Conservation (phyloP, 192 early-diverging fungal species). For the Linnemannia hyalina region DNA sequence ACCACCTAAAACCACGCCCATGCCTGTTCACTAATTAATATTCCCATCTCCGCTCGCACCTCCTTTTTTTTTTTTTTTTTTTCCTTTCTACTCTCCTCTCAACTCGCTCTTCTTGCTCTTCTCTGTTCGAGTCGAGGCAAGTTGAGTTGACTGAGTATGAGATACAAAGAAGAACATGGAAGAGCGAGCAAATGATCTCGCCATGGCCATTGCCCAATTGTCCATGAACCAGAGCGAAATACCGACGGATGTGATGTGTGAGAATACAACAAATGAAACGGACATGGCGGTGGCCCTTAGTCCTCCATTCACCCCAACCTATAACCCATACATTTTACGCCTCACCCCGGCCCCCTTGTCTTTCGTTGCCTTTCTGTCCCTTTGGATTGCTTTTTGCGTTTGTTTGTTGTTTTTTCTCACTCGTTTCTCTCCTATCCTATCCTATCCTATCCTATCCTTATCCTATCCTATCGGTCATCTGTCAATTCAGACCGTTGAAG, state of each 20-base stretch:
- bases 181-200: not conserved
- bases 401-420: not conserved
- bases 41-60: not conserved
- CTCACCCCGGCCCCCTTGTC: not conserved
- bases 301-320: no score
- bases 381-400: not conserved
- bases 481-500: not conserved
- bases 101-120: not conserved
- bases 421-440: not conserved
- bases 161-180: not conserved
- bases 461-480: not conserved
- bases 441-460: not conserved
- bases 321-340: no score
- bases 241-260: no score
- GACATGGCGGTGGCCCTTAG: no score
- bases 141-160: not conserved
- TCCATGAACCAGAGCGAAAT: no score
- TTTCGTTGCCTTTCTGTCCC: not conserved
- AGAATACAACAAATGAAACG: no score
- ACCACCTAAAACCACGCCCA: constrained; percentile 1
- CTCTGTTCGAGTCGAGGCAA: not conserved
- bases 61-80: not conserved
- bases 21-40: not conserved
- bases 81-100: no score
- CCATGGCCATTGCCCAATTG: no score